Percentiles rank a stretch among this genome's conserved stretches.
These are phyloP conservation scores for Taphrina deformans DNA, from an alignment of 1,139 yeast species.

Conservation along the genomic window DNA sequence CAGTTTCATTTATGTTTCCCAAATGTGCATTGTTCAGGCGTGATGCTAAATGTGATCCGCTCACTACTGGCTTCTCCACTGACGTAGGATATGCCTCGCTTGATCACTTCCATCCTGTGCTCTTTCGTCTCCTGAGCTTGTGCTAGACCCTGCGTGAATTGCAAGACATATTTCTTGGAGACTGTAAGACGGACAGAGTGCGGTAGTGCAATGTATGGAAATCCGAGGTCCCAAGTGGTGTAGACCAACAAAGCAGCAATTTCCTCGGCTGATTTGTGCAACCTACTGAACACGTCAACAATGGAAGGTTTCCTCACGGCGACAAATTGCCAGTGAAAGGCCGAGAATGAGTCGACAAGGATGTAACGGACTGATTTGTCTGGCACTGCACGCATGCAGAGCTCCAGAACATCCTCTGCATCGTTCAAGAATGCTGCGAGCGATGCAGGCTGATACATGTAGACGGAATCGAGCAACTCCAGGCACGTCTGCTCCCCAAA, in stretches of 20 bases:
- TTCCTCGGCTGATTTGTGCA: background rate
- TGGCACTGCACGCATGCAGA: constrained; percentile 1
- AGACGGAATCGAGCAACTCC: constrained; percentile 6
- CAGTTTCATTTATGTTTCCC: background rate
- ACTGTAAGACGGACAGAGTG: constrained; percentile 12
- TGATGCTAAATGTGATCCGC: constrained; percentile 3
- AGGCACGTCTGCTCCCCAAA: background rate
- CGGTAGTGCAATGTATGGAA: constrained; percentile 10
- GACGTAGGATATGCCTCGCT: constrained; percentile 12
- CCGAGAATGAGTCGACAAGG: constrained; percentile 28
- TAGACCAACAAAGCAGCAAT: constrained; percentile 12
- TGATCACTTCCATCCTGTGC: constrained; percentile 12
- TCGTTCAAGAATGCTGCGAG: constrained; percentile 20
- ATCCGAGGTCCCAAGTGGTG: constrained; percentile 29
- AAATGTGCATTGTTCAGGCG: background rate
- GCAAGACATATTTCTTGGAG: constrained; percentile 23
- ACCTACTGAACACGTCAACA: background rate
- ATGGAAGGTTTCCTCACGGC: background rate
- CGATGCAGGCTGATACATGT: constrained; percentile 28
- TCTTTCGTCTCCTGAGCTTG: constrained; percentile 21
- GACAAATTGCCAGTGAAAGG: constrained; percentile 33
- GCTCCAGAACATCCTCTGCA: constrained; percentile 9
- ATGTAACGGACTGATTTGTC: constrained; percentile 14
- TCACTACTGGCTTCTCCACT: background rate
- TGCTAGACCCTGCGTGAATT: constrained; percentile 27